Percentiles rank a stretch among this genome's conserved stretches.
phyloP scores from a whole-genome alignment of 2,329 filamentous ascomycete species.

The Cladorrhinum sp. region DNA sequence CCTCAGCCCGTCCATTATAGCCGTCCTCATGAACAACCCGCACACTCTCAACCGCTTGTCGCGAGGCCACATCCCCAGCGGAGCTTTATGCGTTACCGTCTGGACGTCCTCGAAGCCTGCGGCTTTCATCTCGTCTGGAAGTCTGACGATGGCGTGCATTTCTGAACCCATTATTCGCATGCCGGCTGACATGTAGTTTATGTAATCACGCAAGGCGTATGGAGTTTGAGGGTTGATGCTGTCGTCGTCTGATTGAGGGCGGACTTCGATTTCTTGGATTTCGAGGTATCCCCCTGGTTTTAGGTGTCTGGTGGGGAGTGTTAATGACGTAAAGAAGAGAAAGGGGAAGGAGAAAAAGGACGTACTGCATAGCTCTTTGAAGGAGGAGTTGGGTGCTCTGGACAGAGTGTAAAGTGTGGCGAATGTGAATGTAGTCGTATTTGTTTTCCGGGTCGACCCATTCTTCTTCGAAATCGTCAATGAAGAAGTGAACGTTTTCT shows the following conservation, averaged over 20 bases:
- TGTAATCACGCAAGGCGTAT: constrained; percentile 48
- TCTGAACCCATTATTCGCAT: constrained; percentile 42
- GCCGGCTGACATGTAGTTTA: constrained; percentile 40
- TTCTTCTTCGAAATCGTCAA: constrained; percentile 52
- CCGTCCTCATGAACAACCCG: constrained; percentile 45
- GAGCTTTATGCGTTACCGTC: constrained; percentile 40
- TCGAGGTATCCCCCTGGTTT: constrained; percentile 53
- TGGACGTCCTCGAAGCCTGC: constrained; percentile 43
- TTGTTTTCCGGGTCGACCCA: constrained; percentile 45
- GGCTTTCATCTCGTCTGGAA: constrained; percentile 36
- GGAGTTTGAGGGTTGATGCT: constrained; percentile 38
- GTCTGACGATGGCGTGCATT: constrained; percentile 37
- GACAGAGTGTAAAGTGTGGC: constrained; percentile 46
- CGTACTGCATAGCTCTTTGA: constrained; percentile 42
- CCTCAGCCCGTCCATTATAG: constrained; percentile 35
- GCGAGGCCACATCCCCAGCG: constrained; percentile 48
- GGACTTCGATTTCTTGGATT: constrained; percentile 45
- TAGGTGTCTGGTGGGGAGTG: constrained; percentile 39
- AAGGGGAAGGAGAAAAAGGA: not conserved
- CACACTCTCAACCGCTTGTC: constrained; percentile 42
- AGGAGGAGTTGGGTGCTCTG: constrained; percentile 41
- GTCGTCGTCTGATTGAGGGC: constrained; percentile 43
- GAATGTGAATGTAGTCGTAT: constrained; percentile 50
- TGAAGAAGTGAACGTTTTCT: constrained; percentile 49
- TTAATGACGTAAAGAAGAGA: not conserved